These are phyloP conservation scores for Monosporozyma aerobia DNA, from an alignment of 805 yeast genomes.

Conservation along the genomic window DNA sequence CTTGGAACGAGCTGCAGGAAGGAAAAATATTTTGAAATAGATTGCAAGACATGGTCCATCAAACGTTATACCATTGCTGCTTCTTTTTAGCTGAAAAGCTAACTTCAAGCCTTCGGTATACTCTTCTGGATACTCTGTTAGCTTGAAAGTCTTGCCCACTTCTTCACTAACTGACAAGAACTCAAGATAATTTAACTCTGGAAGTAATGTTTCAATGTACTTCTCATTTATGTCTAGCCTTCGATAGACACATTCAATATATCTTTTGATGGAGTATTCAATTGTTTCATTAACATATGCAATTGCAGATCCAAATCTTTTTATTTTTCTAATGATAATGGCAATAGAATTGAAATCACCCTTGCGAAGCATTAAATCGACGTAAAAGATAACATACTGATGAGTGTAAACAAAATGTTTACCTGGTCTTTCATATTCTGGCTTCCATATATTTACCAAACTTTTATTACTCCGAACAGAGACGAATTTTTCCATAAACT, in stretches of 20 bases:
- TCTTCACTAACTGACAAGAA: constrained; percentile 18
- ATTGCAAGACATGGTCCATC: constrained; percentile 26
- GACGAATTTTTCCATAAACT: constrained; percentile 55
- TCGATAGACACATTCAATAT: constrained; percentile 13
- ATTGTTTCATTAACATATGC: constrained; percentile 30
- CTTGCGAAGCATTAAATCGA: constrained; percentile 43
- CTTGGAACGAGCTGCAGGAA: constrained; percentile 11
- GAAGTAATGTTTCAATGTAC: constrained; percentile 20
- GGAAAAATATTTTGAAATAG: constrained; percentile 24
- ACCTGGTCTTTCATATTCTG: constrained; percentile 86
- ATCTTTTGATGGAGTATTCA: constrained; percentile 20
- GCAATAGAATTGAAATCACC: constrained; percentile 53
- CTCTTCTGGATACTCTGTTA: constrained; percentile 11
- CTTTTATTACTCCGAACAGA: constrained; percentile 61
- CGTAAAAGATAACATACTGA: constrained; percentile 57
- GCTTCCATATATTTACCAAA: constrained; percentile 84
- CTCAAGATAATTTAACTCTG: constrained; percentile 18
- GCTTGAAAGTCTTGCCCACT: constrained; percentile 13
- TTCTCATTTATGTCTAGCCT: constrained; percentile 19
- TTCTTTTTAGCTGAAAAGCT: constrained; percentile 25
- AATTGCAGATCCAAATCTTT: constrained; percentile 74
- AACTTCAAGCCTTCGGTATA: constrained; percentile 17
- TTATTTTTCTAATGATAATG: constrained; percentile 58
- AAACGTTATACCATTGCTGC: constrained; percentile 26
- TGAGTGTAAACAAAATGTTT: constrained; percentile 75